A percentile compares a stretch with the other conserved stretches of the same genome.
phyloP scores from a whole-genome alignment of 768 basidiomycete genomes.

The Candolleomyces efflorescens region DNA sequence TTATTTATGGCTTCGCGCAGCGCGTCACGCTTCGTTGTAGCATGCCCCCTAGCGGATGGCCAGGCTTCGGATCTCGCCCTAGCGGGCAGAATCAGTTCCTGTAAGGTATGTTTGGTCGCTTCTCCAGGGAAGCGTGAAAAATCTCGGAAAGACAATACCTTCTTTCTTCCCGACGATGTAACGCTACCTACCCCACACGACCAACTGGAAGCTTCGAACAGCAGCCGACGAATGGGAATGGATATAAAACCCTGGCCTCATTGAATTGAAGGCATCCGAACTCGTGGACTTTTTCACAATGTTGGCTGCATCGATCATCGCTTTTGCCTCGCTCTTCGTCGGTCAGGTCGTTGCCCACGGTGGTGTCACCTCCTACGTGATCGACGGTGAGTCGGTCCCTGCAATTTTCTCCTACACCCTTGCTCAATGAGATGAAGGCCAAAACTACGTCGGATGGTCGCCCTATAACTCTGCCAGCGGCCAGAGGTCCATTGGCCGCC shows the following conservation, averaged over 20 bases:
- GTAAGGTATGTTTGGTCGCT: background rate
- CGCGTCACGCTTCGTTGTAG: background rate
- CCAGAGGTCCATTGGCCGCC: slow-evolving; percentile 30
- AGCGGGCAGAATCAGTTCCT: background rate
- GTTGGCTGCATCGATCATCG: slow-evolving; percentile 20
- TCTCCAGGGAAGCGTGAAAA: background rate
- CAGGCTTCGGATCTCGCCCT: slow-evolving; percentile 1
- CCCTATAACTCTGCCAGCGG: slow-evolving; percentile 32
- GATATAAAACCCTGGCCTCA: background rate
- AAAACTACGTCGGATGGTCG: slow-evolving; percentile 28
- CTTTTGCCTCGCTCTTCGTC: slow-evolving; percentile 25
- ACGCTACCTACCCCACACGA: background rate
- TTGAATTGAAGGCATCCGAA: background rate
- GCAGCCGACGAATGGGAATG: background rate
- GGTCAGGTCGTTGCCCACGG: slow-evolving; percentile 31
- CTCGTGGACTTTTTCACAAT: slow-evolving; percentile 8
- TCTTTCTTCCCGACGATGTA: slow-evolving; percentile 5
- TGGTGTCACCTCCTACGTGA: slow-evolving; percentile 32
- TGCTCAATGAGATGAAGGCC: slow-evolving; percentile 12
- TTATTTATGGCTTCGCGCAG: background rate
- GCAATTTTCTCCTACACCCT: background rate
- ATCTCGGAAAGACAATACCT: slow-evolving; percentile 7
- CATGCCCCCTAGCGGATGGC: background rate
- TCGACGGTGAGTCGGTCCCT: slow-evolving; percentile 20
- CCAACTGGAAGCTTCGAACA: background rate